These are phyloP conservation scores for Hypoxylon lienhwacheense DNA, from an alignment of 495 filamentous ascomycete genomes.

Conservation along the genomic window DNA sequence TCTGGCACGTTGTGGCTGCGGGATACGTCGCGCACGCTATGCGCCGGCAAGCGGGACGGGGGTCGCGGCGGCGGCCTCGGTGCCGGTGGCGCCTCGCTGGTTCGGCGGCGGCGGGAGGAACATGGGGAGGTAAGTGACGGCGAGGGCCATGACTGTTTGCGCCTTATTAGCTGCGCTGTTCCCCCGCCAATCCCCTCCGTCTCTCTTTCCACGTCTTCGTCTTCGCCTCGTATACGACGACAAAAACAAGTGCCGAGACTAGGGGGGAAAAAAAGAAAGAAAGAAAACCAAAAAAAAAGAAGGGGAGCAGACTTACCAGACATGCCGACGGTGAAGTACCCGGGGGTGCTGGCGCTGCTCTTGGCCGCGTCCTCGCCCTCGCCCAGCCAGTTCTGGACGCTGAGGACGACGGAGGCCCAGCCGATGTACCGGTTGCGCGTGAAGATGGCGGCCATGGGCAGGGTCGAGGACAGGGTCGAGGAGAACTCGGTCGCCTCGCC, in stretches of 20 bases:
- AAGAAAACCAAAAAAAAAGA: background rate
- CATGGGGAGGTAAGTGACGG: conserved; percentile 80
- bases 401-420: conserved; percentile 83
- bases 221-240: background rate
- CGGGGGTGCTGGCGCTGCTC: conserved; percentile 68
- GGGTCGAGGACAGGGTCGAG: conserved; percentile 76
- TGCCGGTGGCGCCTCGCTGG: conserved; percentile 36
- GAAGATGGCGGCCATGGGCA: conserved; percentile 96
- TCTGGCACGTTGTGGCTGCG: background rate
- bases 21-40: conserved; percentile 1
- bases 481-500: conserved; percentile 50
- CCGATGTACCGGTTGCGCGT: conserved; percentile 87
- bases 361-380: conserved; percentile 73
- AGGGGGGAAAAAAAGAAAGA: background rate
- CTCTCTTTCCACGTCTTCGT: background rate
- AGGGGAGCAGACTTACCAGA: conserved; percentile 61
- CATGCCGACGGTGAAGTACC: conserved; percentile 84
- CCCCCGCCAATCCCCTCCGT: background rate
- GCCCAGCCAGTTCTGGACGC: conserved; percentile 81
- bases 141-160: conserved; percentile 72
- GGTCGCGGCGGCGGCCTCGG: conserved; percentile 49
- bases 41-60: conserved; percentile 30
- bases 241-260: too few species aligned
- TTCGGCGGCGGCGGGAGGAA: conserved; percentile 67
- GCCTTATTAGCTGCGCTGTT: background rate